Percentiles rank a stretch among this genome's conserved stretches.
These are phyloP conservation scores for Rhizopogon roseolus DNA, from an alignment of 768 basidiomycete genomes.

Conservation along the genomic window DNA sequence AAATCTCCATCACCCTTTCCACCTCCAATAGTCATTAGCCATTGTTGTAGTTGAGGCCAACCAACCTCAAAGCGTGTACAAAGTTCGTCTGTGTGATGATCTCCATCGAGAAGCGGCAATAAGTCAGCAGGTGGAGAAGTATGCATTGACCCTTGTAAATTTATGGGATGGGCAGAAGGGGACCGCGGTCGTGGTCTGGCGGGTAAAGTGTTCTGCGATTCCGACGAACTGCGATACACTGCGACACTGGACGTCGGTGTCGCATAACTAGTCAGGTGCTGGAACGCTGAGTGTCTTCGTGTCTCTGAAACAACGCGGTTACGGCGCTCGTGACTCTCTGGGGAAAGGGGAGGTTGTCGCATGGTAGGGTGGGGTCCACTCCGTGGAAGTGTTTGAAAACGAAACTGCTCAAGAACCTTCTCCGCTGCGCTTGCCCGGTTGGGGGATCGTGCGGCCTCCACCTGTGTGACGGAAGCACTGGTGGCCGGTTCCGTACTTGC, in stretches of 20 bases:
- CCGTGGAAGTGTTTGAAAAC: slow-evolving; percentile 51
- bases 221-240: neutral
- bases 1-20: slow-evolving; percentile 62
- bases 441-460: slow-evolving; percentile 26
- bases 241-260: slow-evolving; percentile 11
- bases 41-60: slow-evolving; percentile 77
- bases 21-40: slow-evolving; percentile 58
- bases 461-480: slow-evolving; percentile 28
- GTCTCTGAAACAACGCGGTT: slow-evolving; percentile 25
- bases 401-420: slow-evolving; percentile 60
- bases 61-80: slow-evolving; percentile 77
- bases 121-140: slow-evolving; percentile 47
- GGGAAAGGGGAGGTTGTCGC: slow-evolving; percentile 12
- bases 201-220: neutral
- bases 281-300: slow-evolving; percentile 19
- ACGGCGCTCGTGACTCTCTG: slow-evolving; percentile 17
- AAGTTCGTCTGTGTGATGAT: slow-evolving; percentile 90
- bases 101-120: slow-evolving; percentile 69
- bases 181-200: slow-evolving; percentile 42
- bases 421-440: slow-evolving; percentile 65
- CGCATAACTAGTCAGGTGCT: slow-evolving; percentile 5
- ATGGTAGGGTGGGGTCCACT: slow-evolving; percentile 19
- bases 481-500: slow-evolving; percentile 14
- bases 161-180: slow-evolving; percentile 39
- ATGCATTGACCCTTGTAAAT: slow-evolving; percentile 16